Percentiles rank a stretch among this genome's conserved stretches.
These are phyloP conservation scores for Scheffersomyces titani DNA, from an alignment of 1,139 yeast species.

Conservation along the genomic window DNA sequence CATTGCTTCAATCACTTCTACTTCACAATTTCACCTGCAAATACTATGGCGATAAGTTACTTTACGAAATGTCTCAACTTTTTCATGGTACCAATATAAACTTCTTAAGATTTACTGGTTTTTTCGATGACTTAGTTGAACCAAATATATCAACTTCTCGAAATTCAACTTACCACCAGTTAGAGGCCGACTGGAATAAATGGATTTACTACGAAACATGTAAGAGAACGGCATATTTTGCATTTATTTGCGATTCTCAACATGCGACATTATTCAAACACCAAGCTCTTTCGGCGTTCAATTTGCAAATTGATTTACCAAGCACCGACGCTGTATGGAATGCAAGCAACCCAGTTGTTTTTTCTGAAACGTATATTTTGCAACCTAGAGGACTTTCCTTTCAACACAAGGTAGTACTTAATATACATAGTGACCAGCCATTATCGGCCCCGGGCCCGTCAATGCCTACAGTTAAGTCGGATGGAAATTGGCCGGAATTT, in stretches of 20 bases:
- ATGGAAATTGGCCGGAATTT: conserved; percentile 41
- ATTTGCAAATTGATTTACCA: conserved; percentile 39
- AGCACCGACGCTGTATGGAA: conserved; percentile 44
- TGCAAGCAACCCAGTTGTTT: conserved; percentile 17
- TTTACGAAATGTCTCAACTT: conserved; percentile 25
- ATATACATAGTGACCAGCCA: neutral
- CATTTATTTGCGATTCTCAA: conserved; percentile 31
- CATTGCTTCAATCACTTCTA: conserved; percentile 23
- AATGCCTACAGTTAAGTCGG: conserved; percentile 11
- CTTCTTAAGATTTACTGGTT: conserved; percentile 25
- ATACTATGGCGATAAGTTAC: conserved; percentile 23
- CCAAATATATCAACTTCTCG: conserved; percentile 9
- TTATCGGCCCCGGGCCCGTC: conserved; percentile 2
- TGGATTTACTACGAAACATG: conserved; percentile 30
- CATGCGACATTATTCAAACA: conserved; percentile 28
- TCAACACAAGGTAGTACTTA: neutral
- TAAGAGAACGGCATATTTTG: conserved; percentile 30
- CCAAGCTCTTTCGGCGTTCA: conserved; percentile 29
- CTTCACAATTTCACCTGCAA: conserved; percentile 18
- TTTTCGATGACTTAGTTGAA: conserved; percentile 18
- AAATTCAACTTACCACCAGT: conserved; percentile 9
- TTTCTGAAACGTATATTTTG: neutral
- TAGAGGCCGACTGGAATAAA: conserved; percentile 20
- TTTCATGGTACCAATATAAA: conserved; percentile 30
- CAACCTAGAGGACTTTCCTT: neutral